A percentile compares a stretch with the other conserved stretches of the same genome.
Evolutionary conservation across 331 rosid genomes (phyloP).

Genomic region (Malus hybrid): DNA sequence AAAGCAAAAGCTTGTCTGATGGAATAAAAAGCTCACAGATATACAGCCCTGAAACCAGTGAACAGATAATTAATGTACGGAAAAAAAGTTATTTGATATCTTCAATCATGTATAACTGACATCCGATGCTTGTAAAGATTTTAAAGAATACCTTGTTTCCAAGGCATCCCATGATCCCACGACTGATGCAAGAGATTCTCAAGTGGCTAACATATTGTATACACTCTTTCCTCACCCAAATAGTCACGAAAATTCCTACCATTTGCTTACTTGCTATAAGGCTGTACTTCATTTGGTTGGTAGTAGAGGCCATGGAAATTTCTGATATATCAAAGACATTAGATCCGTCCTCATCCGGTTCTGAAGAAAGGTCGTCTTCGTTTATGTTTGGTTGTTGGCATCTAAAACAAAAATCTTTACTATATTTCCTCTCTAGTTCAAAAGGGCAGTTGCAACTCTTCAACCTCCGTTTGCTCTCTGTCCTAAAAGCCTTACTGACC

Average conservation of each 20-base stretch:
- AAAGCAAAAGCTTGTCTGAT: slow-evolving; percentile 83
- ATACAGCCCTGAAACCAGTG: slow-evolving; percentile 82
- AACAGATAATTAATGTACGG: background rate
- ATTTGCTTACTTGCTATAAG: slow-evolving; percentile 82
- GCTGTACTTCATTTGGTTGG: slow-evolving; percentile 60
- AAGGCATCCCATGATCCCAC: slow-evolving; percentile 91
- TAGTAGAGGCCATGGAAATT: slow-evolving; percentile 28
- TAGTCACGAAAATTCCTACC: slow-evolving; percentile 86
- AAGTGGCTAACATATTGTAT: slow-evolving; percentile 74
- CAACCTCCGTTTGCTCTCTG: slow-evolving; percentile 52
- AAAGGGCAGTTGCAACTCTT: slow-evolving; percentile 72
- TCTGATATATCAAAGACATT: slow-evolving; percentile 20
- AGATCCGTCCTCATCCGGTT: slow-evolving; percentile 64
- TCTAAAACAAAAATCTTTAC: slow-evolving; percentile 74
- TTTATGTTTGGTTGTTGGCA: slow-evolving; percentile 49
- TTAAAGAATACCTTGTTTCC: slow-evolving; percentile 73
- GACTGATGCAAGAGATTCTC: slow-evolving; percentile 71
- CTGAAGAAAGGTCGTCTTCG: slow-evolving; percentile 54
- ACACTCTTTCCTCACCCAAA: slow-evolving; percentile 79
- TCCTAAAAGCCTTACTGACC: slow-evolving; percentile 66
- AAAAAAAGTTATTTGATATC: no score
- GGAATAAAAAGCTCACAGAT: slow-evolving; percentile 85
- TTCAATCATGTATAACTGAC: background rate
- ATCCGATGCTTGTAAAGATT: background rate
- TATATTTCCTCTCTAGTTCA: slow-evolving; percentile 63